phyloP scores from a whole-genome alignment of 345 rosid genomes.

The Melastoma malabathricum region DNA sequence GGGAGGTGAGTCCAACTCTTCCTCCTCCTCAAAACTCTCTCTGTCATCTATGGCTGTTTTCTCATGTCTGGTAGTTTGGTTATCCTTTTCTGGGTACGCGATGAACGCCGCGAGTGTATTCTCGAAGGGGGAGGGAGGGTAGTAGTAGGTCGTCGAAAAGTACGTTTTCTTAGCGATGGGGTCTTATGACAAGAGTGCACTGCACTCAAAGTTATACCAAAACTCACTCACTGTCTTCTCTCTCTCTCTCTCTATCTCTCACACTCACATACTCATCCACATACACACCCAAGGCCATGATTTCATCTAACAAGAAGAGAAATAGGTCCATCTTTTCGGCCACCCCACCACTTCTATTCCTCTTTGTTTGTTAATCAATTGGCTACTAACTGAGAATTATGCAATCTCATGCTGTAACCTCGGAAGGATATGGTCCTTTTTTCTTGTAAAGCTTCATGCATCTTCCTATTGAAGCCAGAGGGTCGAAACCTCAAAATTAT shows the following conservation, averaged over 20 bases:
- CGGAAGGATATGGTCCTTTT: too few species aligned
- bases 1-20: slow-evolving; percentile 6
- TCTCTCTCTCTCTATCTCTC: too few species aligned
- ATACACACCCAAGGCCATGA: slow-evolving; percentile 10
- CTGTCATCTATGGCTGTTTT: too few species aligned
- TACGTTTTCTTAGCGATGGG: not conserved
- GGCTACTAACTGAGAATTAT: too few species aligned
- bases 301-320: slow-evolving; percentile 24
- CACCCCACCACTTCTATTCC: not conserved
- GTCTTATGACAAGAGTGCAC: slow-evolving; percentile 33
- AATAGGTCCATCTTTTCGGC: slow-evolving; percentile 91
- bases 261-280: not conserved
- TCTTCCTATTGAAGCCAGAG: too few species aligned
- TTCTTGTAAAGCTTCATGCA: too few species aligned
- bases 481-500: too few species aligned
- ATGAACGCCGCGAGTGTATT: not conserved
- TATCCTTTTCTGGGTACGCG: not conserved
- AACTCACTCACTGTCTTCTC: not conserved
- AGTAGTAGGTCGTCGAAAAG: slow-evolving; percentile 2
- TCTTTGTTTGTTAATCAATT: too few species aligned
- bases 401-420: too few species aligned
- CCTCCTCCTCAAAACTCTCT: not conserved
- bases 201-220: slow-evolving; percentile 71
- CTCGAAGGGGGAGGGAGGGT: not conserved
- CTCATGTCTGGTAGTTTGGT: not conserved